These are phyloP conservation scores for Oryza australiensis DNA, from an alignment of 176 grass and related monocot genomes.

Conservation along the genomic window DNA sequence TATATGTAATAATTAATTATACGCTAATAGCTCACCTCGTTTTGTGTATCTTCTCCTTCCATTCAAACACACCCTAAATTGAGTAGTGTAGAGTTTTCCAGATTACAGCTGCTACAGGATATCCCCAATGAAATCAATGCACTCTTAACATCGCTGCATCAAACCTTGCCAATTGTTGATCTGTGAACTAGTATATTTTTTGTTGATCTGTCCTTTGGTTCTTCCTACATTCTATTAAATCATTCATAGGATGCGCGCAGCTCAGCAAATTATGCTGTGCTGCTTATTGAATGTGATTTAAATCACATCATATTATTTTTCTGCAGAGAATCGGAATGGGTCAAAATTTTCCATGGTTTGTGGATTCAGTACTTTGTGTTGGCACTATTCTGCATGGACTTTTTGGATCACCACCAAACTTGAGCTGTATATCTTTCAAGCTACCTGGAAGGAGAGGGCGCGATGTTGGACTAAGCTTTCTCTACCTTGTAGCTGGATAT, in stretches of 20 bases:
- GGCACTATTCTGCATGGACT: slow-evolving; percentile 86
- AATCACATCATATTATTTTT: slow-evolving; percentile 22
- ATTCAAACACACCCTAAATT: no score
- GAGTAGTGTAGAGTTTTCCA: neutral
- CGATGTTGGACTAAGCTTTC: slow-evolving; percentile 68
- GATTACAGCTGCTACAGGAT: neutral
- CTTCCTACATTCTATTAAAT: neutral
- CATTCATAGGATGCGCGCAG: slow-evolving; percentile 1
- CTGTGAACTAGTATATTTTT: neutral
- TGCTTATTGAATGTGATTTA: slow-evolving; percentile 9
- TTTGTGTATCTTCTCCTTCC: no score
- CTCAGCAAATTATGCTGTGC: neutral
- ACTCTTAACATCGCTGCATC: neutral
- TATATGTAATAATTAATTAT: no score
- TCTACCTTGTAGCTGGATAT: slow-evolving; percentile 83
- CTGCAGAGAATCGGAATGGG: slow-evolving; percentile 85
- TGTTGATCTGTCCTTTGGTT: neutral
- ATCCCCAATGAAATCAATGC: neutral
- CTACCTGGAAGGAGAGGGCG: slow-evolving; percentile 42
- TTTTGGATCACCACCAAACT: slow-evolving; percentile 66
- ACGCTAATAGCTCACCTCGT: no score
- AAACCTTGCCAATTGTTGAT: neutral
- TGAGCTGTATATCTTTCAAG: slow-evolving; percentile 51
- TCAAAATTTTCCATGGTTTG: slow-evolving; percentile 80
- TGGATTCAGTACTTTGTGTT: slow-evolving; percentile 70